Percentiles rank a stretch among this genome's conserved stretches.
Evolutionary conservation across 345 rosid genomes (phyloP).

Genomic region (Aegle marmelos): DNA sequence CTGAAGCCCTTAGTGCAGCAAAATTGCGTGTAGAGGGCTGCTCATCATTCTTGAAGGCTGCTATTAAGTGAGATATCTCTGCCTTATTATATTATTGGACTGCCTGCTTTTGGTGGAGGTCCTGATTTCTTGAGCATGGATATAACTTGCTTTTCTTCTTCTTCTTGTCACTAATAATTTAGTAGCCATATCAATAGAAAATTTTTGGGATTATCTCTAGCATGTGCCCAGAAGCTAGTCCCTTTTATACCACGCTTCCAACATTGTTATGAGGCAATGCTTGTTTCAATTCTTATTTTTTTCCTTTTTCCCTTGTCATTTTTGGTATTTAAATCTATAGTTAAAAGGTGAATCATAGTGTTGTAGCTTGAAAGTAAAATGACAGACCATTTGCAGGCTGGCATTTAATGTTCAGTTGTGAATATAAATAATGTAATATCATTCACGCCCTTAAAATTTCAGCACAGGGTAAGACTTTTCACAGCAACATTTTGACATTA

Average conservation of each 20-base stretch:
- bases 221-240: background rate
- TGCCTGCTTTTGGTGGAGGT: background rate
- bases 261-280: background rate
- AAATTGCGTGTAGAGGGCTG: slow-evolving; percentile 80
- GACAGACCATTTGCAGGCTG: background rate
- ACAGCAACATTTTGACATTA: background rate
- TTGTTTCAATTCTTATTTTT: background rate
- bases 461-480: background rate
- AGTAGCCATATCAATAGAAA: background rate
- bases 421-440: background rate
- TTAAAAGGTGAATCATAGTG: slow-evolving; percentile 1
- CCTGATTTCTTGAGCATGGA: background rate
- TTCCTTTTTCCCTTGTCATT: background rate
- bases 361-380: background rate
- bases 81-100: background rate
- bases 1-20: slow-evolving; percentile 85
- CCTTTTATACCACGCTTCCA: background rate
- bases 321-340: background rate
- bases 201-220: background rate
- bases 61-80: slow-evolving; percentile 58
- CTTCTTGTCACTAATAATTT: no score
- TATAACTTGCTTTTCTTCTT: background rate
- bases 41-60: slow-evolving; percentile 81
- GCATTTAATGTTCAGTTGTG: background rate
- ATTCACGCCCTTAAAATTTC: background rate